Conservation (phyloP, 768 basidiomycete species). For the Mycena vulgaris region DNA sequence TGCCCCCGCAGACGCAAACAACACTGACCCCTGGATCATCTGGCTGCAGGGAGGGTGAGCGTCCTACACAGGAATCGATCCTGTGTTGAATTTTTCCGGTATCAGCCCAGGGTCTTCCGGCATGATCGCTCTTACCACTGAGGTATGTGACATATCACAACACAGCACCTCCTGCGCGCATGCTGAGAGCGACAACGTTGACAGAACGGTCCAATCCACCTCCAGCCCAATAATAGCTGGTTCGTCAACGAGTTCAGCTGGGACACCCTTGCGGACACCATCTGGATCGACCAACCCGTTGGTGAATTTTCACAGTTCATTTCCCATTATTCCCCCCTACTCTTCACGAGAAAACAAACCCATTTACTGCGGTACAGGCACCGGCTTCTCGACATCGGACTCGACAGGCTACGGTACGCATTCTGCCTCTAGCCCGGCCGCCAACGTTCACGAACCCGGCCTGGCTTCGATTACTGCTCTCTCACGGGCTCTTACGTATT, state of each 20-base stretch:
- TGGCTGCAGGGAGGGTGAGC: conserved; percentile 74
- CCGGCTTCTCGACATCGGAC: conserved; percentile 64
- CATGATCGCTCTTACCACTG: conserved; percentile 73
- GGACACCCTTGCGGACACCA: conserved; percentile 59
- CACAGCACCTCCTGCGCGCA: neutral
- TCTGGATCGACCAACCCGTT: conserved; percentile 70
- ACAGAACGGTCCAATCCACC: conserved; percentile 32
- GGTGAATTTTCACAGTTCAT: conserved; percentile 11
- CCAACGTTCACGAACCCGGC: neutral
- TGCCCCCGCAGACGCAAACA: conserved; percentile 42
- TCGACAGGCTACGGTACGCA: conserved; percentile 57
- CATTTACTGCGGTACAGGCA: conserved; percentile 41
- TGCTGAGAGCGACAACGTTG: neutral
- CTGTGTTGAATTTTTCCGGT: conserved; percentile 1
- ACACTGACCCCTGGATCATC: conserved; percentile 73
- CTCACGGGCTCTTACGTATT: neutral
- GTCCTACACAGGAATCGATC: neutral
- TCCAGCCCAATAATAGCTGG: conserved; percentile 47
- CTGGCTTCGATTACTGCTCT: neutral
- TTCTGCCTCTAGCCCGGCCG: neutral
- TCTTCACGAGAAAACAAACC: neutral
- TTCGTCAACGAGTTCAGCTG: conserved; percentile 59
- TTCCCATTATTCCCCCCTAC: neutral
- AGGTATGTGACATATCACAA: conserved; percentile 56
- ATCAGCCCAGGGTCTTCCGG: conserved; percentile 80